Base-by-base conservation (phyloP, 2,329 filamentous ascomycete genomes). In the Aspergillus aculeatinus region DNA sequence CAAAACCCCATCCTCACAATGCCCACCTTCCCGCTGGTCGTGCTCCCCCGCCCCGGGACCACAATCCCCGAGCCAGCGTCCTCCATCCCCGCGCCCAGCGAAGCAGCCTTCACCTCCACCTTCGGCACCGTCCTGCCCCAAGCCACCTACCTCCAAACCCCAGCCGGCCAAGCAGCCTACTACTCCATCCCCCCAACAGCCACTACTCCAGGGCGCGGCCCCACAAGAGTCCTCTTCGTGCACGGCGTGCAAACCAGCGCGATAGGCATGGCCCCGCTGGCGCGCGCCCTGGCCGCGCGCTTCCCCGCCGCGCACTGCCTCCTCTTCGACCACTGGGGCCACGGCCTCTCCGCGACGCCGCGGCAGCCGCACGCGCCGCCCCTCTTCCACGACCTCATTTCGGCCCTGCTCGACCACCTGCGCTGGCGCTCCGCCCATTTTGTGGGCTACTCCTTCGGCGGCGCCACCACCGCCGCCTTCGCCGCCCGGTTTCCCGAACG, bases 211-310 rank as follows among this genome's bases (percentile, higher is more conserved):
- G 35, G 54, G 14, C 53, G 5, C 47, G 23, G 7, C 39, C 55
- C 55, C 6, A 51, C 65, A 1, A 74, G 72, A 5, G 74, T 83
- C 0, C 70, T 84, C 0, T 67, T 84, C 33, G 65, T 84, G 0
- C 82, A 85, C 59, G 82, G 83, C 25, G 76, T 83, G 0, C 78
- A 83, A 56, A 85, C 82, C 0, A 78, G 80, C 6, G 79, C 82
- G 2, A 66, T 84, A 3, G 81, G 82, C 23, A 67, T 84, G 55
- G 68, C 76, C 0, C 81, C 81, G 0, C 72, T 84, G 1, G 73
- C 76, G 0, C 68, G 62, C 5, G 63, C 66, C 0, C 70, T 85
- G 1, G 70, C 73, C 1, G 39, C 67, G 0, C 64, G 63, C 0
- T 78, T 76, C 50, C 76, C 80, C 0, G 27, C 63, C 0, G 67